Conservation (phyloP, 2,329 filamentous ascomycete species). For the Clonostachys rhizophaga region DNA sequence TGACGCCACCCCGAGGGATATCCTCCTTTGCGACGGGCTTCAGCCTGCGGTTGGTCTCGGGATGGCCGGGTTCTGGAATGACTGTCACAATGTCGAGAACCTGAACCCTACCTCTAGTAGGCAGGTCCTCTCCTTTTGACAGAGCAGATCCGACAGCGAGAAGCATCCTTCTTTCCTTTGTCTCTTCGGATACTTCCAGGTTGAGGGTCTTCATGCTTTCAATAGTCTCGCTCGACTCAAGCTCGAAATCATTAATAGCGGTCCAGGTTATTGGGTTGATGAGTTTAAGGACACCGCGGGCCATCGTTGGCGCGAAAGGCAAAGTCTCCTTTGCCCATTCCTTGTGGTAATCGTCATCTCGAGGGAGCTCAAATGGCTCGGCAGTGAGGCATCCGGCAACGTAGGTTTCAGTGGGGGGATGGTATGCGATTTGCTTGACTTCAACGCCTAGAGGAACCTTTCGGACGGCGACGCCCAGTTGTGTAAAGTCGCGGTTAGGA, state of each 20-base stretch:
- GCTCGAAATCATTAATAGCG: slow-evolving; percentile 69
- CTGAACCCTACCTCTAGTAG: slow-evolving; percentile 78
- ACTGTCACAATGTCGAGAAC: slow-evolving; percentile 91
- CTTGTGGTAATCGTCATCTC: slow-evolving; percentile 77
- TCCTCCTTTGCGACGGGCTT: slow-evolving; percentile 87
- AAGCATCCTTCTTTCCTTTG: slow-evolving; percentile 78
- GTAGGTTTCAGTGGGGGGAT: slow-evolving; percentile 70
- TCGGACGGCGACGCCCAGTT: slow-evolving; percentile 70
- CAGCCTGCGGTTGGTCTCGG: slow-evolving; percentile 80
- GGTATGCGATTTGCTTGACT: slow-evolving; percentile 70
- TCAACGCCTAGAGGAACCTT: slow-evolving; percentile 69
- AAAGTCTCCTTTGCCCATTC: slow-evolving; percentile 75
- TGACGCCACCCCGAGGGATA: slow-evolving; percentile 86
- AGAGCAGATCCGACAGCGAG: slow-evolving; percentile 83
- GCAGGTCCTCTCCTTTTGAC: slow-evolving; percentile 84
- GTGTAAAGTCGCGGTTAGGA: slow-evolving; percentile 59
- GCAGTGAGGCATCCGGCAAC: slow-evolving; percentile 65
- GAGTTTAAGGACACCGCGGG: slow-evolving; percentile 71
- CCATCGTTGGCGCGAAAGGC: slow-evolving; percentile 59
- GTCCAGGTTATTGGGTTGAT: slow-evolving; percentile 74
- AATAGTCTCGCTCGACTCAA: slow-evolving; percentile 72
- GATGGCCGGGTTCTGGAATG: slow-evolving; percentile 79
- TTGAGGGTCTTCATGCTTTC: slow-evolving; percentile 80
- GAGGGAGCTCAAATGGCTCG: slow-evolving; percentile 76
- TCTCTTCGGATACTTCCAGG: slow-evolving; percentile 86